Base-by-base conservation (phyloP, 768 basidiomycete genomes). In the Rhodosporidiobolus odoratus region DNA sequence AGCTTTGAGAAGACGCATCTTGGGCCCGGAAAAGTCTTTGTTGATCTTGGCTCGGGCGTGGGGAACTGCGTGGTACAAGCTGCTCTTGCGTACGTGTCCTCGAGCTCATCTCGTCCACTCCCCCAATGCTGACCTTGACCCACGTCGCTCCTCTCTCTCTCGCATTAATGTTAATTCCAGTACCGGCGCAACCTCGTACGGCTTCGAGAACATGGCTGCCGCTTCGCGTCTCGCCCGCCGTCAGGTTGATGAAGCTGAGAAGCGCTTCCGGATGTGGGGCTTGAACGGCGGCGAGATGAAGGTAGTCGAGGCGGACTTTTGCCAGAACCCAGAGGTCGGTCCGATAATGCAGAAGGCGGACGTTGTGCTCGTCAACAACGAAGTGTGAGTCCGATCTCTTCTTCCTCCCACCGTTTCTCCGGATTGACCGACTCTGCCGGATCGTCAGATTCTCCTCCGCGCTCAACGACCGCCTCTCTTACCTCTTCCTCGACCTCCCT, bases 401-500 rank as follows among this genome's bases (percentile, higher is more conserved):
- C 32, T 38, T n/a, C 41, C 52, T 32, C 4, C 30, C 23, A 21
- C 50, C 27, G 21, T 30, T 40, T 23, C 21, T 7, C n/a, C 2
- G 15, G 15, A 4, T 7, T n/a, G 19, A 63, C n/a, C 30, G 37
- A 43, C 16, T 23, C 6, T 16, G 13, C 37, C 61, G 78, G 72
- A 79, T 79, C 68, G 79, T 78, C 62, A 82, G 81, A 19, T 83
- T 83, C 77, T 79, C 80, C 2, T 77, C 82, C 0, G 65, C 76
- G 3, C 78, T 98, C 69, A 98, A 97, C 79, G 90, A 91, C 77
- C 86, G 87, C 1, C 81, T 99, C 23, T 84, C 89, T 54, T 87
- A 89, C 37, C 89, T 92, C 77, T 98, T 98, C 80, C 82, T 99
- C 64, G 96, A 99, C 77, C 82, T 98, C 69, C 96, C 92, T 77